Conservation (phyloP, 495 filamentous ascomycete species). For the Trichoderma asperelloides region DNA sequence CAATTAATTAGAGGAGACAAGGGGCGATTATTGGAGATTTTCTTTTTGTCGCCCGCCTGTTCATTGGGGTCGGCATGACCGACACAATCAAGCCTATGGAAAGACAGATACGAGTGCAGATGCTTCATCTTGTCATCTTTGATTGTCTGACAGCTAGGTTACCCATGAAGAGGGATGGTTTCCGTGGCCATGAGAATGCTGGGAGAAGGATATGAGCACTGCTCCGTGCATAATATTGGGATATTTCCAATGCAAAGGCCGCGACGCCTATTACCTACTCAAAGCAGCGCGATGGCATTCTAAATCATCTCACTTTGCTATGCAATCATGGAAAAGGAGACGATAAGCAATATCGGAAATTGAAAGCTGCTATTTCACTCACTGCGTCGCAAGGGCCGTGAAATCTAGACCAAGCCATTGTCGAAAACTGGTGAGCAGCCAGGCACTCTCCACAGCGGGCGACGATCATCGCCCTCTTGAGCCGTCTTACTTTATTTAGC, state of each 20-base stretch:
- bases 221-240: background rate
- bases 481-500: background rate
- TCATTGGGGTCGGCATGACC: conserved; percentile 4
- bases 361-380: no score
- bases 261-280: no score
- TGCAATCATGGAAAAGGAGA: no score
- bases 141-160: background rate
- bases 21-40: background rate
- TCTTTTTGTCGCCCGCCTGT: background rate
- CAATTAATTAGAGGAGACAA: background rate
- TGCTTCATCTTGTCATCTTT: background rate
- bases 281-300: no score
- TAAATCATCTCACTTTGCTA: no score
- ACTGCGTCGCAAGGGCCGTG: background rate
- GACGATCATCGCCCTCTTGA: background rate
- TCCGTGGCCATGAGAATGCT: background rate
- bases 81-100: background rate
- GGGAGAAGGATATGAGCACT: background rate
- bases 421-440: background rate
- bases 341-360: no score
- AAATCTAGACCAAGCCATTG: background rate
- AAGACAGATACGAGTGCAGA: background rate
- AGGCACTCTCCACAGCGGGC: background rate
- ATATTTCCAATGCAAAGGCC: background rate
- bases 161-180: background rate